A percentile compares a stretch with the other conserved stretches of the same genome.
phyloP scores from a whole-genome alignment of 345 rosid genomes.

The Gossypium raimondii region DNA sequence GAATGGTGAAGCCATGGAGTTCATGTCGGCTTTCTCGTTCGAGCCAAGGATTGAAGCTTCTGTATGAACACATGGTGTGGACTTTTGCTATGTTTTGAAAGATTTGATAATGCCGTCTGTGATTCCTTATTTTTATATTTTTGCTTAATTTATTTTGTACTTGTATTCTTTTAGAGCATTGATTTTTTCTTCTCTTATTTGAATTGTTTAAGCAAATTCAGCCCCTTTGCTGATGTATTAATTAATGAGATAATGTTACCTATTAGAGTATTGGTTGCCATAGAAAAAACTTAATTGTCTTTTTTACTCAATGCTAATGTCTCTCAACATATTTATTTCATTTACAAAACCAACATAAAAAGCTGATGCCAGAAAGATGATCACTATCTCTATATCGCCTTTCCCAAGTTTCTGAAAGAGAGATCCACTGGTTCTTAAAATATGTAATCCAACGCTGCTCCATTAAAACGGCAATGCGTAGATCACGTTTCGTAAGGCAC shows the following conservation, averaged over 20 bases:
- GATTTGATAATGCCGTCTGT: not conserved
- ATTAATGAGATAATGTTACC: not conserved
- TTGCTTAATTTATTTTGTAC: not conserved
- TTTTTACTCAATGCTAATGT: not conserved
- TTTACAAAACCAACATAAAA: not conserved
- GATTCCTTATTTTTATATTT: not conserved
- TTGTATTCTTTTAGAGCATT: not conserved
- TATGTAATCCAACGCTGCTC: not conserved
- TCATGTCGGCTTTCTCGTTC: slow-evolving; percentile 74
- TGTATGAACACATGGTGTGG: not conserved
- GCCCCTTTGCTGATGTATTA: slow-evolving; percentile 1
- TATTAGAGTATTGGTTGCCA: not conserved
- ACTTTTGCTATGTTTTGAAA: not conserved
- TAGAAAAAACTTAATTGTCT: not conserved
- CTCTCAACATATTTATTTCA: not conserved
- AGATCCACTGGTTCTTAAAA: too few species aligned
- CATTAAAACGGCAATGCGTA: not conserved
- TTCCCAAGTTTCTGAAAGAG: too few species aligned
- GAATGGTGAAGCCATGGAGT: slow-evolving; percentile 58
- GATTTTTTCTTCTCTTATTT: slow-evolving; percentile 2
- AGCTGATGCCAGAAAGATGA: not conserved
- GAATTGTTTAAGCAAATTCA: slow-evolving; percentile 7
- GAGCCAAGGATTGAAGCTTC: slow-evolving; percentile 44
- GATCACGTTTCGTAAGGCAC: not conserved
- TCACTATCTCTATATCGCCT: too few species aligned